Percentiles rank a stretch among this genome's conserved stretches.
Conservation (phyloP, 2,329 filamentous ascomycete species). For the Penicillium sp. region DNA sequence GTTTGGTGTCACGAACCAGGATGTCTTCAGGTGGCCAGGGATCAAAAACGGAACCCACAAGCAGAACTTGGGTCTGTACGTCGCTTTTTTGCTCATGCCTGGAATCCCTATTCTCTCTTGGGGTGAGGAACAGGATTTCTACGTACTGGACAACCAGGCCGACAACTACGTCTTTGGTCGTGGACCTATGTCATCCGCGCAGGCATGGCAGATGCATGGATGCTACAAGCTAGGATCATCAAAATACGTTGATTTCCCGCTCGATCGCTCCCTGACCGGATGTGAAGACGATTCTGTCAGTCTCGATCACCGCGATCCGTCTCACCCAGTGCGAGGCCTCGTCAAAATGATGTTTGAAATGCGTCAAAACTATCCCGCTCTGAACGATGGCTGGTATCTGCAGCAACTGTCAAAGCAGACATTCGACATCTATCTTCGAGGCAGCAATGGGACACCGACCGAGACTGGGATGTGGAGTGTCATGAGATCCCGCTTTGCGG, state of each 20-base stretch:
- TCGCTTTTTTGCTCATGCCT: slow-evolving; percentile 59
- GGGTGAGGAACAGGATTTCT: slow-evolving; percentile 66
- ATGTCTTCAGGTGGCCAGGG: slow-evolving; percentile 64
- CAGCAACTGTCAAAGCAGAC: slow-evolving; percentile 57
- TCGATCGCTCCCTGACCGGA: slow-evolving; percentile 52
- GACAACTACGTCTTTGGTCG: slow-evolving; percentile 64
- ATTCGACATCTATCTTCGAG: slow-evolving; percentile 48
- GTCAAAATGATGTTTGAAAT: slow-evolving; percentile 62
- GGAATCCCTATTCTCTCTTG: slow-evolving; percentile 60
- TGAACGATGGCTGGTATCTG: slow-evolving; percentile 59
- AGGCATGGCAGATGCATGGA: slow-evolving; percentile 63
- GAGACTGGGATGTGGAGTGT: slow-evolving; percentile 60
- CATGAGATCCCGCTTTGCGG: neutral
- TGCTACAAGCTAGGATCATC: slow-evolving; percentile 58
- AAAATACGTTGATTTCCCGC: slow-evolving; percentile 58
- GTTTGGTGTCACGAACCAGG: slow-evolving; percentile 64
- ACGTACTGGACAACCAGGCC: slow-evolving; percentile 62
- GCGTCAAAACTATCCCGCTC: slow-evolving; percentile 54
- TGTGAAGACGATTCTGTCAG: slow-evolving; percentile 53
- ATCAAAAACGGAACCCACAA: slow-evolving; percentile 56
- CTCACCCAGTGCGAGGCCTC: slow-evolving; percentile 59
- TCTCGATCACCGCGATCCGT: slow-evolving; percentile 63
- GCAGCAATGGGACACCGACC: slow-evolving; percentile 52
- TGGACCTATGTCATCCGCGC: slow-evolving; percentile 59
- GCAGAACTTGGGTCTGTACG: slow-evolving; percentile 57